Percentiles rank a stretch among this genome's conserved stretches.
Evolutionary conservation across 2,329 filamentous ascomycete genomes (phyloP).

Genomic region (Penicillium sp.): DNA sequence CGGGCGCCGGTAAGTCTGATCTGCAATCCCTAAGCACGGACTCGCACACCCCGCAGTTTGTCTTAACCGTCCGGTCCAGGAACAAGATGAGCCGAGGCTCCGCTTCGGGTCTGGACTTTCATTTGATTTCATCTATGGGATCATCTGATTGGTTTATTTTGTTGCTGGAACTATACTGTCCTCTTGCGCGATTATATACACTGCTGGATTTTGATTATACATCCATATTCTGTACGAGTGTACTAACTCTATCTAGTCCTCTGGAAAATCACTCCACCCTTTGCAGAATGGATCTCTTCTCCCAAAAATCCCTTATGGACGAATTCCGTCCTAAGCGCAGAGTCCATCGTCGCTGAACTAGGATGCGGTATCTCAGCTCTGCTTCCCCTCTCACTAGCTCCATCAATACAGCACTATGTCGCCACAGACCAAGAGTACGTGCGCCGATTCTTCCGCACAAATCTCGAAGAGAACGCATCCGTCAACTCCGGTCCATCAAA

Average conservation of each 20-base stretch:
- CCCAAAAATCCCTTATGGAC: slow-evolving; percentile 62
- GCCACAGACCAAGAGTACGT: slow-evolving; percentile 91
- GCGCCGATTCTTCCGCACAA: slow-evolving; percentile 71
- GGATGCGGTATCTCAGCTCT: slow-evolving; percentile 86
- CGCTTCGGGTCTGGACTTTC: slow-evolving; percentile 6
- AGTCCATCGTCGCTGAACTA: slow-evolving; percentile 72
- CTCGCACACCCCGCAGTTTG: slow-evolving; percentile 14
- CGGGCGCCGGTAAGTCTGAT: slow-evolving; percentile 61
- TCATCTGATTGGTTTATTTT: neutral
- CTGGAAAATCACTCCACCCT: slow-evolving; percentile 85
- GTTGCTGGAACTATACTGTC: neutral
- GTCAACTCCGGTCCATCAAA: neutral
- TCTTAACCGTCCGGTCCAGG: slow-evolving; percentile 6
- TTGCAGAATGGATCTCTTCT: slow-evolving; percentile 76
- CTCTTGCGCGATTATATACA: neutral
- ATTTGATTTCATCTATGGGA: neutral
- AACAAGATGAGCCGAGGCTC: slow-evolving; percentile 6
- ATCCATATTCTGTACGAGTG: neutral
- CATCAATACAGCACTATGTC: slow-evolving; percentile 64
- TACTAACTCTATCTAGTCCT: slow-evolving; percentile 58
- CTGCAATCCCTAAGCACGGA: slow-evolving; percentile 10
- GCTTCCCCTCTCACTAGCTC: slow-evolving; percentile 68
- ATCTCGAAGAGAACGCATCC: slow-evolving; percentile 57
- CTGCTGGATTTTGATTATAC: neutral
- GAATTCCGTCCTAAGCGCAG: slow-evolving; percentile 52